Percentiles rank a stretch among this genome's conserved stretches.
phyloP scores from a whole-genome alignment of 306 rosid species.

The Trifolium dubium region DNA sequence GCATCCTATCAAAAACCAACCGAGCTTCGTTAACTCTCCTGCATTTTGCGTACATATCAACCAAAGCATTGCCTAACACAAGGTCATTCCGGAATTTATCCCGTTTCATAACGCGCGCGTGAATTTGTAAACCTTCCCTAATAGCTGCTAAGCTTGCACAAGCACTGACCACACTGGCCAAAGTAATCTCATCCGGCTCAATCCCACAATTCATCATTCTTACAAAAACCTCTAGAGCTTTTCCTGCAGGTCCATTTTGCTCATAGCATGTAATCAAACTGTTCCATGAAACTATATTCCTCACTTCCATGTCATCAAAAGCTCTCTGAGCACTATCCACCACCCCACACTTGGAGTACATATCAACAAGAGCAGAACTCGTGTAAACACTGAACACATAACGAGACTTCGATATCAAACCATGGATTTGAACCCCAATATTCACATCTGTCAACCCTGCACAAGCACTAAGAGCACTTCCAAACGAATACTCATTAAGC shows the following conservation, averaged over 20 bases:
- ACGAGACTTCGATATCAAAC: constrained; percentile 46
- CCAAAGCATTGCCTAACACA: constrained; percentile 61
- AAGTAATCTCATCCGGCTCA: constrained; percentile 61
- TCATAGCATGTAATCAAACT: constrained; percentile 69
- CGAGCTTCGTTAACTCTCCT: constrained; percentile 55
- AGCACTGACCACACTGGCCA: constrained; percentile 69
- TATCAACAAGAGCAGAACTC: constrained; percentile 63
- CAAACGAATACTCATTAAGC: constrained; percentile 56
- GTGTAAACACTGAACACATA: constrained; percentile 50
- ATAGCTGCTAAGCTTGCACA: constrained; percentile 57
- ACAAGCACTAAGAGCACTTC: constrained; percentile 63
- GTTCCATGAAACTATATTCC: constrained; percentile 66
- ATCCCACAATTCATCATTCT: constrained; percentile 57
- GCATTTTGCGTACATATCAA: constrained; percentile 70
- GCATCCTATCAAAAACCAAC: constrained; percentile 60
- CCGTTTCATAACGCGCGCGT: constrained; percentile 48
- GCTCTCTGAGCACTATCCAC: constrained; percentile 56
- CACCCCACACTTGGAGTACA: constrained; percentile 61
- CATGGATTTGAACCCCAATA: constrained; percentile 62
- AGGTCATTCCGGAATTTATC: constrained; percentile 53
- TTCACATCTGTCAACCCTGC: constrained; percentile 54
- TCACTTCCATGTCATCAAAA: constrained; percentile 57
- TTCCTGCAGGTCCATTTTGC: constrained; percentile 62
- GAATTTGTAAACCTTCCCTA: constrained; percentile 63
- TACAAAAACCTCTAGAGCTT: constrained; percentile 57